Conservation (phyloP, 805 yeast genomes). For the Vanderwaltozyma polyspora region DNA sequence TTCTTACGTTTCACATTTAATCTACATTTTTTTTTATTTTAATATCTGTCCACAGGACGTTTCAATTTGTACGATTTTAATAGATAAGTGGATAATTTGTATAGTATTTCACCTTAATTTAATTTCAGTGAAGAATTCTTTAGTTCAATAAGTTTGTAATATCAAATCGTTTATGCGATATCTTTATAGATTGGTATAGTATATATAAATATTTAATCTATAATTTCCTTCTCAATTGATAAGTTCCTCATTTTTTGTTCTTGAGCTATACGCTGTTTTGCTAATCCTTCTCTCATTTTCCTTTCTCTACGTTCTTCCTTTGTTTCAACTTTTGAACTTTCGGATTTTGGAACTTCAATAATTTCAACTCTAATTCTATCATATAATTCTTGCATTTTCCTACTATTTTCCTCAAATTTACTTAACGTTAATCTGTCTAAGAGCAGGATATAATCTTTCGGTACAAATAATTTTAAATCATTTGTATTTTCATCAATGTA, state of each 20-base stretch:
- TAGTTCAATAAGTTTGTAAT: no score
- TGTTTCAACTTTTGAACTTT: conserved; percentile 29
- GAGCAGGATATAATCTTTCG: conserved; percentile 38
- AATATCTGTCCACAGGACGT: neutral
- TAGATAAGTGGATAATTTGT: conserved; percentile 5
- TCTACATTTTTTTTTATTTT: neutral
- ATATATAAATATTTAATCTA: no score
- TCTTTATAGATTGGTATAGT: no score
- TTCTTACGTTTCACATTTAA: conserved; percentile 2
- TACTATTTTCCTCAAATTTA: conserved; percentile 55
- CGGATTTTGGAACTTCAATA: conserved; percentile 12
- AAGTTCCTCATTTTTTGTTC: no score
- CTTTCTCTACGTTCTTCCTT: conserved; percentile 48
- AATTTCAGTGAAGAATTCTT: no score
- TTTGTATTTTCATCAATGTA: conserved; percentile 27
- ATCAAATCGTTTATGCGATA: no score
- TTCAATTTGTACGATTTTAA: conserved; percentile 1
- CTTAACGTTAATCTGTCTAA: conserved; percentile 46
- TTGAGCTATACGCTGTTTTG: conserved; percentile 13
- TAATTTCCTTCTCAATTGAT: no score
- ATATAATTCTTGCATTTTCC: conserved; percentile 41
- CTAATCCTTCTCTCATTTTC: conserved; percentile 38
- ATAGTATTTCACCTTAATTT: no score
- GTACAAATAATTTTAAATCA: conserved; percentile 36
- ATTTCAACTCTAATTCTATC: conserved; percentile 29